Percentiles rank a stretch among this genome's conserved stretches.
Conservation (phyloP, 148 eudicot species). For the Silene uniflora region DNA sequence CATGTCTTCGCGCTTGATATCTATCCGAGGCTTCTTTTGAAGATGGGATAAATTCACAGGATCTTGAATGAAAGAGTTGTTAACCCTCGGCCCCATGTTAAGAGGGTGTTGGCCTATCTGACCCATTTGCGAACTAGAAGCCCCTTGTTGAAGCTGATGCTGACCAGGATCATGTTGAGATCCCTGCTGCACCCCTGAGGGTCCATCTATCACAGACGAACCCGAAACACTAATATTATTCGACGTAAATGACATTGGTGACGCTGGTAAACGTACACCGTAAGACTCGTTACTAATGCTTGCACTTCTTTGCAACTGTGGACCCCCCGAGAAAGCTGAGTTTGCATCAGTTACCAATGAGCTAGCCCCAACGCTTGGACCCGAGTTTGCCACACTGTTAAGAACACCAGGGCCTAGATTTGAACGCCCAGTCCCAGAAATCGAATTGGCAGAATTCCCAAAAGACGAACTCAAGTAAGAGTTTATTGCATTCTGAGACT, state of each 20-base stretch:
- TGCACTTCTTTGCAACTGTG: conserved; percentile 83
- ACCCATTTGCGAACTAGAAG: conserved; percentile 40
- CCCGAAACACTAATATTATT: conserved; percentile 82
- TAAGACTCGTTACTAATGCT: conserved; percentile 82
- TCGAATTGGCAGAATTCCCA: conserved; percentile 63
- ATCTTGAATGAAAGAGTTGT: conserved; percentile 59
- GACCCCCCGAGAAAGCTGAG: conserved; percentile 83
- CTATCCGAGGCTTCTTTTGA: conserved; percentile 81
- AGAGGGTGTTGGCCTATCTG: conserved; percentile 55
- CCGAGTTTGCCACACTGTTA: conserved; percentile 67
- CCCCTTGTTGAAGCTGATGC: conserved; percentile 52
- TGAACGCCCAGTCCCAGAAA: conserved; percentile 49
- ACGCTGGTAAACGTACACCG: conserved; percentile 74
- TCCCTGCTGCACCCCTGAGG: conserved; percentile 54
- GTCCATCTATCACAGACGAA: conserved; percentile 72
- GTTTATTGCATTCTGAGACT: conserved; percentile 58
- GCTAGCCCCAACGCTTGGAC: conserved; percentile 86
- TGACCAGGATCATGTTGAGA: conserved; percentile 57
- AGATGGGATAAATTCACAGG: conserved; percentile 49
- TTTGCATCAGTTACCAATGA: conserved; percentile 89
- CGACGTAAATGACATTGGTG: conserved; percentile 88
- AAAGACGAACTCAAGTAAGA: conserved; percentile 74
- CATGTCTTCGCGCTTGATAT: conserved; percentile 77
- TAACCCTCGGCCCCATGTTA: conserved; percentile 44
- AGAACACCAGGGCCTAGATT: conserved; percentile 54